Conservation (phyloP, 768 basidiomycete genomes). For the Rubroboletus satanas region DNA sequence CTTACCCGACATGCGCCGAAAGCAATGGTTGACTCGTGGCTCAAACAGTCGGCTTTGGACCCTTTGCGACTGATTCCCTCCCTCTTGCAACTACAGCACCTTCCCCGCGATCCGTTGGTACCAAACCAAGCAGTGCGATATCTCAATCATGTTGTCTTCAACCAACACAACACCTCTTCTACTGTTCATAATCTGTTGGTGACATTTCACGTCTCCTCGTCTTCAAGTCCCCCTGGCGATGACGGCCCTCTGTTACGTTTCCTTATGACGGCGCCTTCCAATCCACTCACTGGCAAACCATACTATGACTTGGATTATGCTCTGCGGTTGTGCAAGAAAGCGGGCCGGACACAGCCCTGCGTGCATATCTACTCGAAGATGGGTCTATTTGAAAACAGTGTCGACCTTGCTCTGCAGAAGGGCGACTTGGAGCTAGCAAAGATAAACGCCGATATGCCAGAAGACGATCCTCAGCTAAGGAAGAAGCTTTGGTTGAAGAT, state of each 20-base stretch:
- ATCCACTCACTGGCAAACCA: constrained; percentile 79
- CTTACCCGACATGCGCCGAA: constrained; percentile 84
- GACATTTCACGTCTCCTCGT: constrained; percentile 70
- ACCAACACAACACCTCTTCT: constrained; percentile 72
- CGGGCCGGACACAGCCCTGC: constrained; percentile 79
- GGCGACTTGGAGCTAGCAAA: constrained; percentile 95
- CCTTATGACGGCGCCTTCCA: constrained; percentile 73
- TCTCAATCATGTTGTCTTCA: constrained; percentile 79
- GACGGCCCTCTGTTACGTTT: constrained; percentile 80
- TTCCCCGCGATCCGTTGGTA: constrained; percentile 64
- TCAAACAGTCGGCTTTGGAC: constrained; percentile 75
- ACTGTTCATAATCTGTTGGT: constrained; percentile 93
- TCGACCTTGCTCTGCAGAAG: constrained; percentile 90
- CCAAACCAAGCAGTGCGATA: constrained; percentile 89
- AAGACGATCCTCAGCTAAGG: constrained; percentile 78
- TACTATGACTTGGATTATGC: constrained; percentile 99
- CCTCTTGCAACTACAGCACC: constrained; percentile 74
- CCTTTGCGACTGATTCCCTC: constrained; percentile 87
- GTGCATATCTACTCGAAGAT: constrained; percentile 97
- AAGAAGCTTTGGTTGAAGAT: constrained; percentile 99
- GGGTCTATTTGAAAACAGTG: constrained; percentile 95
- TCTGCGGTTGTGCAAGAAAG: constrained; percentile 81
- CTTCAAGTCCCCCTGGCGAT: constrained; percentile 48
- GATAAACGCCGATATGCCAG: constrained; percentile 91
- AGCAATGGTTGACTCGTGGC: constrained; percentile 90